These are phyloP conservation scores for Pyricularia grisea DNA, from an alignment of 2,329 filamentous ascomycete species.

Conservation along the genomic window DNA sequence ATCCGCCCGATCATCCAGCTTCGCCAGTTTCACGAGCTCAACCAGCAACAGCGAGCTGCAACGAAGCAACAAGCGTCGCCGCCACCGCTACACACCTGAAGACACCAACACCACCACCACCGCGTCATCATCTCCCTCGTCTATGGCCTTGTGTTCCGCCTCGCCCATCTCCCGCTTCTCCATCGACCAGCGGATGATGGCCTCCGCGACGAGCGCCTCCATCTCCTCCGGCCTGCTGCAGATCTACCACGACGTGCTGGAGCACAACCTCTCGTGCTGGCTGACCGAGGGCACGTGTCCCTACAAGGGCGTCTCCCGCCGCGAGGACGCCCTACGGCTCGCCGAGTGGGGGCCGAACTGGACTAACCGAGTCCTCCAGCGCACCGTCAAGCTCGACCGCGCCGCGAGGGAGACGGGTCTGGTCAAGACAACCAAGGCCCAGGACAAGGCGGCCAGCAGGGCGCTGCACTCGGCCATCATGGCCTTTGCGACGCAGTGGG, in stretches of 20 bases:
- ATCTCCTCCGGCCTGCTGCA: slow-evolving; percentile 33
- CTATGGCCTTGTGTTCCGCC: not conserved
- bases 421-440: slow-evolving; percentile 26
- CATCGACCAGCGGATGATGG: slow-evolving; percentile 14
- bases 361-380: slow-evolving; percentile 39
- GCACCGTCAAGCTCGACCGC: slow-evolving; percentile 37
- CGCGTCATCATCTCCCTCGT: not conserved
- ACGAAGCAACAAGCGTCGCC: not conserved
- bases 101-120: not conserved
- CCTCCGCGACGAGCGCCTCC: slow-evolving; percentile 20
- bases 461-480: slow-evolving; percentile 39
- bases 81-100: not conserved
- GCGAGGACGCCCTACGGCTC: slow-evolving; percentile 12
- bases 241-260: slow-evolving; percentile 44
- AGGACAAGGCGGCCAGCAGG: slow-evolving; percentile 32
- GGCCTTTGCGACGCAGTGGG: slow-evolving; percentile 44
- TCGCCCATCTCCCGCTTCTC: slow-evolving; percentile 9
- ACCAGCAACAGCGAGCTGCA: not conserved
- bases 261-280: slow-evolving; percentile 44
- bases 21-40: not conserved
- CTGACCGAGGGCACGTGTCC: slow-evolving; percentile 43
- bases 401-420: slow-evolving; percentile 28
- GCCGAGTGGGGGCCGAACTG: slow-evolving; percentile 28
- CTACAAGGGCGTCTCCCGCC: slow-evolving; percentile 23
- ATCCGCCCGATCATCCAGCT: not conserved